Evolutionary conservation across 2,329 filamentous ascomycete species (phyloP).

Genomic region (Alternaria arborescens): DNA sequence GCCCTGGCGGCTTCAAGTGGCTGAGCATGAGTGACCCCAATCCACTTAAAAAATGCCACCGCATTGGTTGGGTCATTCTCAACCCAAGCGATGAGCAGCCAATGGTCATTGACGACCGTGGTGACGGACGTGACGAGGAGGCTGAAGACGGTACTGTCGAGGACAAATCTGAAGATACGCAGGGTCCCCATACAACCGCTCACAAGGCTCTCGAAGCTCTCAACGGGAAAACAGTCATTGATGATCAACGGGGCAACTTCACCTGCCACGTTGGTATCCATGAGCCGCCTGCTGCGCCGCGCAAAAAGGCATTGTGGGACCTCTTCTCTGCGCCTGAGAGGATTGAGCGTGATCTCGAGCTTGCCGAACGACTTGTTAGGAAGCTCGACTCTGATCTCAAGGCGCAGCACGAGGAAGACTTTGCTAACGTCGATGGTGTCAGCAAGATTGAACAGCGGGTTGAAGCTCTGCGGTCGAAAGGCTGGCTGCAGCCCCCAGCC

Average conservation of each 20-base stretch:
- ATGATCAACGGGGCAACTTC: conserved; percentile 92
- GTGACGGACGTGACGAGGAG: conserved; percentile 76
- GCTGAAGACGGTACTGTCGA: conserved; percentile 65
- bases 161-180: conserved; percentile 58
- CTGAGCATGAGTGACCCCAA: conserved; percentile 96
- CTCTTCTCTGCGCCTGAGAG: conserved; percentile 94
- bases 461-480: conserved; percentile 78
- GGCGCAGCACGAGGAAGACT: conserved; percentile 64
- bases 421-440: conserved; percentile 66
- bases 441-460: conserved; percentile 86
- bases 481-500: conserved; percentile 74
- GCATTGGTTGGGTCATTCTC: conserved; percentile 98
- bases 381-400: conserved; percentile 88
- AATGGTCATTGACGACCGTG: conserved; percentile 69
- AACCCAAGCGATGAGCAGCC: conserved; percentile 77
- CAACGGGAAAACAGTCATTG: conserved; percentile 96
- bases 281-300: conserved; percentile 81
- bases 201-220: conserved; percentile 92
- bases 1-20: conserved; percentile 93
- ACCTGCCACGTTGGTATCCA: conserved; percentile 97
- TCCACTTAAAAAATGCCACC: conserved; percentile 93
- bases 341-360: conserved; percentile 85
- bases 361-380: conserved; percentile 81
- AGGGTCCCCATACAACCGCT: conserved; percentile 64
- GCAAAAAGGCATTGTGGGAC: conserved; percentile 97